Conservation (phyloP, 2,329 filamentous ascomycete species). For the Sarocladiaceae sp. region DNA sequence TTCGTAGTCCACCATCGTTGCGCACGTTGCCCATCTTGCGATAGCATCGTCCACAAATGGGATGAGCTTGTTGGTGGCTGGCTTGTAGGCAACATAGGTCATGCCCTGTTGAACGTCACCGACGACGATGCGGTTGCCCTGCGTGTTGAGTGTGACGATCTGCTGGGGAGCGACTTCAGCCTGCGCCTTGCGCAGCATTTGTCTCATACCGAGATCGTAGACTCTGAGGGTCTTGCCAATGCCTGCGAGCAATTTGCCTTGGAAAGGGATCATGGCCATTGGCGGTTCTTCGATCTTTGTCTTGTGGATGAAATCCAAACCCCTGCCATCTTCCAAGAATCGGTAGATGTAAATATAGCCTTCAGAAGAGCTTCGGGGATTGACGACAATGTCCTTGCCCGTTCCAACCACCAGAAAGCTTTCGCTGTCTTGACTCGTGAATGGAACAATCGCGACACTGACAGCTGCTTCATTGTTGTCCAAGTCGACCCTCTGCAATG, state of each 20-base stretch:
- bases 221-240: constrained; percentile 76
- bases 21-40: constrained; percentile 83
- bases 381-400: constrained; percentile 80
- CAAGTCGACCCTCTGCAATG: constrained; percentile 73
- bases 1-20: constrained; percentile 95
- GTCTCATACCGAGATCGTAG: constrained; percentile 89
- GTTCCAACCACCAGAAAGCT: constrained; percentile 91
- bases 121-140: constrained; percentile 85
- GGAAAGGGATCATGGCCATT: constrained; percentile 84
- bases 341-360: constrained; percentile 92
- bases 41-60: constrained; percentile 89
- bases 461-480: constrained; percentile 88
- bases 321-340: constrained; percentile 78
- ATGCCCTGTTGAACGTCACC: constrained; percentile 91
- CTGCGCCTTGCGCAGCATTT: constrained; percentile 87
- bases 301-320: constrained; percentile 93
- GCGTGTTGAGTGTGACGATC: constrained; percentile 84
- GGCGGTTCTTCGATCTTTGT: constrained; percentile 88
- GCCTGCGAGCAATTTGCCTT: constrained; percentile 82
- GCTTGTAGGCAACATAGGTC: constrained; percentile 90
- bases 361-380: constrained; percentile 65
- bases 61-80: constrained; percentile 82
- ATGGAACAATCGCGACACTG: constrained; percentile 76
- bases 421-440: constrained; percentile 83
- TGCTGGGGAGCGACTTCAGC: constrained; percentile 70